These are phyloP conservation scores for Plectosphaerella cucumerina DNA, from an alignment of 2,329 filamentous ascomycete genomes.

Conservation along the genomic window DNA sequence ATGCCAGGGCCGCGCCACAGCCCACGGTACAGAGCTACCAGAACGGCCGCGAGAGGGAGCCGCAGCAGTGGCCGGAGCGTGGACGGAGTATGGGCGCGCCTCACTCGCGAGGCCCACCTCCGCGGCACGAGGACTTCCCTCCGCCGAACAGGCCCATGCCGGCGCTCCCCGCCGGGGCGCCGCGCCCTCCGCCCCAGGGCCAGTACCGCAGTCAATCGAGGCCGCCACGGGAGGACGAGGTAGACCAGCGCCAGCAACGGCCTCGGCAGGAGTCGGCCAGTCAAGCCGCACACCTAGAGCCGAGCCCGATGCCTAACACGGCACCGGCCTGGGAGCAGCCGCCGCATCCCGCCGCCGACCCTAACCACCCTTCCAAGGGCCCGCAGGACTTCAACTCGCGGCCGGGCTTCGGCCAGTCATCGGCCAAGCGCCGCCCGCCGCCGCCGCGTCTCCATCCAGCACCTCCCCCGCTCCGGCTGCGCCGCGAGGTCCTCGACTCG, in stretches of 20 bases:
- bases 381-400: constrained; percentile 2
- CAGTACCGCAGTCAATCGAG: neutral
- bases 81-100: neutral
- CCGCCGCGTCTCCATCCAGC: constrained; percentile 5
- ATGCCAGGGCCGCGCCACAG: neutral
- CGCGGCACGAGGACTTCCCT: neutral
- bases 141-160: neutral
- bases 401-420: constrained; percentile 2
- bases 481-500: neutral
- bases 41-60: neutral
- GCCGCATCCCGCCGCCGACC: neutral
- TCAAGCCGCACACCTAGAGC: neutral
- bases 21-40: too few species aligned
- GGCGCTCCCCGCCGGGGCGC: neutral
- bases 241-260: neutral
- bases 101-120: neutral
- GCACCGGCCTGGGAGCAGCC: neutral
- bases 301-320: neutral
- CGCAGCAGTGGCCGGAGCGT: neutral
- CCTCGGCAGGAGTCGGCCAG: neutral
- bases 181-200: neutral
- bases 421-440: constrained; percentile 9
- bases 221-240: neutral
- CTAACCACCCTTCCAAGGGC: constrained; percentile 2
- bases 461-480: neutral